phyloP scores from a whole-genome alignment of 75 land plant species.

The Selaginella tamariscina region DNA sequence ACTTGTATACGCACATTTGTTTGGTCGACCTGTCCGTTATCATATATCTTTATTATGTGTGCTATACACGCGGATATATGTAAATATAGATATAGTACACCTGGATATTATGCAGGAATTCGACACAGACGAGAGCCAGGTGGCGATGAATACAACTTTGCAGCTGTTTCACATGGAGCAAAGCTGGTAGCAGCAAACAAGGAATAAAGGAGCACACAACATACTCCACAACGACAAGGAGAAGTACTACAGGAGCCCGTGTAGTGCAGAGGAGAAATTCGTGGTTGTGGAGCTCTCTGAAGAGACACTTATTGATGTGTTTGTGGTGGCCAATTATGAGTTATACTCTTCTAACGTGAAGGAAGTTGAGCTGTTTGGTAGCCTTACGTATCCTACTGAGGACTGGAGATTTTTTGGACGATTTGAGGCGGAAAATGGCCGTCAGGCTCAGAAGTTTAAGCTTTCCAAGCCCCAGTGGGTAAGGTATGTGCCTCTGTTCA shows the following conservation, averaged over 20 bases:
- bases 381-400: slow-evolving; percentile 64
- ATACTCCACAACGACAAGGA: slow-evolving; percentile 68
- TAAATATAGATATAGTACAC: too few species aligned
- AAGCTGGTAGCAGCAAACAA: slow-evolving; percentile 69
- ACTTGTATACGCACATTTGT: too few species aligned
- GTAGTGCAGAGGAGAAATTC: slow-evolving; percentile 63
- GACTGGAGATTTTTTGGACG: slow-evolving; percentile 49
- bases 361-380: slow-evolving; percentile 65
- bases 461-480: slow-evolving; percentile 80
- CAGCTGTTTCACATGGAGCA: slow-evolving; percentile 78
- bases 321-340: slow-evolving; percentile 73
- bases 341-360: slow-evolving; percentile 84
- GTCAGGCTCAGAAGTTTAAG: slow-evolving; percentile 53
- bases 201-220: slow-evolving; percentile 75
- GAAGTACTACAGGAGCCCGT: slow-evolving; percentile 78
- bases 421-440: slow-evolving; percentile 65
- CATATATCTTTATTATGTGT: too few species aligned
- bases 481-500: too few species aligned
- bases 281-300: slow-evolving; percentile 80
- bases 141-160: slow-evolving; percentile 75
- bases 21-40: too few species aligned
- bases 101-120: too few species aligned
- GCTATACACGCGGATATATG: too few species aligned
- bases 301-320: slow-evolving; percentile 61
- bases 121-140: slow-evolving; percentile 44